Percentiles rank a stretch among this genome's conserved stretches.
phyloP scores from a whole-genome alignment of 192 early-diverging fungal species.

The Coemansia sp. region DNA sequence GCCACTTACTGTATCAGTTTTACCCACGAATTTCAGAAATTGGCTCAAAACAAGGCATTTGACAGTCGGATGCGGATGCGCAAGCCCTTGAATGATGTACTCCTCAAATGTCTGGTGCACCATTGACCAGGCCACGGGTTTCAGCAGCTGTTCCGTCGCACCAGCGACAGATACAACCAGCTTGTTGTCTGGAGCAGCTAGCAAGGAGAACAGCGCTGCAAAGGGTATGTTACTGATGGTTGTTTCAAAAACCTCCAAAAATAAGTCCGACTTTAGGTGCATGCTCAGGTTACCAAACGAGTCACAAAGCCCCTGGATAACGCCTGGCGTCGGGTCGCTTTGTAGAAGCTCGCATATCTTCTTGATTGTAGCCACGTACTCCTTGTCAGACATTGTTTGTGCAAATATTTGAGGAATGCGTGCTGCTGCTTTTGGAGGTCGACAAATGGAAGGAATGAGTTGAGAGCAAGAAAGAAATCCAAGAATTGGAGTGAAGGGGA shows the following conservation, averaged over 20 bases:
- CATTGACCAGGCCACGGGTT: slow-evolving; percentile 49
- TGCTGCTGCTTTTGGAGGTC: not conserved
- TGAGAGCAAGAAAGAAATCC: no score
- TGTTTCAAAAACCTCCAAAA: slow-evolving; percentile 53
- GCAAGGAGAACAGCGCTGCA: slow-evolving; percentile 48
- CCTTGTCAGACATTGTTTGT: slow-evolving; percentile 33
- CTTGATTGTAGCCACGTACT: slow-evolving; percentile 40
- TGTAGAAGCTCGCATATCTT: slow-evolving; percentile 51
- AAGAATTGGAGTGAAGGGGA: no score
- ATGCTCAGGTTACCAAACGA: slow-evolving; percentile 43
- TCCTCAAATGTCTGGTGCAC: slow-evolving; percentile 55
- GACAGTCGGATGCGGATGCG: slow-evolving; percentile 48
- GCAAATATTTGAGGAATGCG: not conserved
- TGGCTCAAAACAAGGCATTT: slow-evolving; percentile 48
- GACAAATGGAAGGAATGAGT: no score
- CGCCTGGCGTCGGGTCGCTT: slow-evolving; percentile 49
- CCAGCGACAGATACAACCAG: slow-evolving; percentile 44
- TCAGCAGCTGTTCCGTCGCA: slow-evolving; percentile 42
- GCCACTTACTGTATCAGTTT: slow-evolving; percentile 39
- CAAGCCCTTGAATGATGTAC: slow-evolving; percentile 53
- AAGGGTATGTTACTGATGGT: slow-evolving; percentile 51
- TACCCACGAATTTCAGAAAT: slow-evolving; percentile 45
- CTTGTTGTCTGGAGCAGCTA: slow-evolving; percentile 46
- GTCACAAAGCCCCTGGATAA: slow-evolving; percentile 41
- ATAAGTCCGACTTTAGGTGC: slow-evolving; percentile 46